Conservation (phyloP, 2,329 filamentous ascomycete species). For the Fusarium buxicola region DNA sequence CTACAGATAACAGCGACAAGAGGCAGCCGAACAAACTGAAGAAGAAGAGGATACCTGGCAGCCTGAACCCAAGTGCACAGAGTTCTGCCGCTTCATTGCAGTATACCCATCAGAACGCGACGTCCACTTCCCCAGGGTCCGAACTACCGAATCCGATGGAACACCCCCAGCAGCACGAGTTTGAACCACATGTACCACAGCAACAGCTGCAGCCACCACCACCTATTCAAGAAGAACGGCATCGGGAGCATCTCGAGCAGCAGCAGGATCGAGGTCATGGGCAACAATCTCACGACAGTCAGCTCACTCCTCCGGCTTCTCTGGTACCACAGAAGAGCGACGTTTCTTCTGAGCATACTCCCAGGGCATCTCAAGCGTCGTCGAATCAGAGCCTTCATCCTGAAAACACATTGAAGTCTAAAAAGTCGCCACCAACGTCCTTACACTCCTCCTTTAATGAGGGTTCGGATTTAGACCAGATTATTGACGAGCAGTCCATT, state of each 20-base stretch:
- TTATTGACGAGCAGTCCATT: slow-evolving; percentile 65
- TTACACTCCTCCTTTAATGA: slow-evolving; percentile 83
- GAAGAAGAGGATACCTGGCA: slow-evolving; percentile 84
- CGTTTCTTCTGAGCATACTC: slow-evolving; percentile 59
- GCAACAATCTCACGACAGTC: slow-evolving; percentile 33
- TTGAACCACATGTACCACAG: slow-evolving; percentile 28
- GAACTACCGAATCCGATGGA: slow-evolving; percentile 63
- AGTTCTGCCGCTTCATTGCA: slow-evolving; percentile 85
- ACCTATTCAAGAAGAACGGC: slow-evolving; percentile 38
- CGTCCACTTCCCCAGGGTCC: slow-evolving; percentile 60
- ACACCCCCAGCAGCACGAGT: slow-evolving; percentile 34
- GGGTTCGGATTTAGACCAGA: slow-evolving; percentile 81
- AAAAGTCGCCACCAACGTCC: slow-evolving; percentile 80
- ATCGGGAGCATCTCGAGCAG: slow-evolving; percentile 32
- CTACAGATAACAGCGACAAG: slow-evolving; percentile 68
- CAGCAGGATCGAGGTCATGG: slow-evolving; percentile 25
- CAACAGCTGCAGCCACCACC: slow-evolving; percentile 33
- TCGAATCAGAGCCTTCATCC: slow-evolving; percentile 57
- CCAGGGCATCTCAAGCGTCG: slow-evolving; percentile 59
- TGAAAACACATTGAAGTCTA: slow-evolving; percentile 68
- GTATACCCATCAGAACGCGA: slow-evolving; percentile 54
- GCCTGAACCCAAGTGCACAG: slow-evolving; percentile 86
- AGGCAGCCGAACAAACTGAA: slow-evolving; percentile 89
- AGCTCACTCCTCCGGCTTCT: slow-evolving; percentile 29
- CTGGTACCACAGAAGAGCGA: slow-evolving; percentile 44